Evolutionary conservation across 2,329 filamentous ascomycete species (phyloP), one percentile per base, ranked within the genome.

Genomic region (Escovopsis sp.): DNA sequence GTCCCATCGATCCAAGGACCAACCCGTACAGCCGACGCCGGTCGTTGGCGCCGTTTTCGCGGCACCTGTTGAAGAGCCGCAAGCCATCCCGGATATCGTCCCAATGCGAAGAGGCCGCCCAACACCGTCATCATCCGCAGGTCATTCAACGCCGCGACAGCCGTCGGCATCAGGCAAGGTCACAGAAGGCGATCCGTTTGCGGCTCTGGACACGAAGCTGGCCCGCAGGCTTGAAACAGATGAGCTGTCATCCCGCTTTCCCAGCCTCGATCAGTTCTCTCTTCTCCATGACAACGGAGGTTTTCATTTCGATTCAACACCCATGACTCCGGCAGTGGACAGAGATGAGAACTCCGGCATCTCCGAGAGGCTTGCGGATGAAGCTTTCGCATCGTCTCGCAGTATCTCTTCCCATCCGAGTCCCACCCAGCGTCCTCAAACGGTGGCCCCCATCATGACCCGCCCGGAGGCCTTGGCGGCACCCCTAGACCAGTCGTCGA

Each of bases 211-310:
- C 57, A 73, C 81, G 2, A 79, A 58, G 32, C 27, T 51, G 4
- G 60, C 62, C 47, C 50, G 67, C 49, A 53, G 64, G 20, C 65
- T 65, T 7, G 70, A 74, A 16, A 67, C 70, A 2, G 91, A 96
- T 50, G 89, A 96, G 54, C 66, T 95, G 24, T 86, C 89, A 0
- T 72, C 77, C 25, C 76, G 83, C 40, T 98, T 95, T 51, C 91
- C 91, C 1, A 88, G 85, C 6, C 68, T 98, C 20, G 88, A 96
- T 53, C 85, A 96, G 51, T 98, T 98, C 55, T 81, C 89, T 3
- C 67, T 98, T 14, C 66, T 95, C 36, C 86, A 94, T 51, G 87
- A 96, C 47, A 76, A 84, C 47, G 83, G 84, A 3, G 88, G 85
- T 45, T 95, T 95, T 52, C 80, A 84, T 45, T 63, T 68, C 12